Evolutionary conservation across 371 early-diverging fungal genomes (phyloP), one percentile per base, ranked within the genome.

Genomic region (Mortierella sp.): DNA sequence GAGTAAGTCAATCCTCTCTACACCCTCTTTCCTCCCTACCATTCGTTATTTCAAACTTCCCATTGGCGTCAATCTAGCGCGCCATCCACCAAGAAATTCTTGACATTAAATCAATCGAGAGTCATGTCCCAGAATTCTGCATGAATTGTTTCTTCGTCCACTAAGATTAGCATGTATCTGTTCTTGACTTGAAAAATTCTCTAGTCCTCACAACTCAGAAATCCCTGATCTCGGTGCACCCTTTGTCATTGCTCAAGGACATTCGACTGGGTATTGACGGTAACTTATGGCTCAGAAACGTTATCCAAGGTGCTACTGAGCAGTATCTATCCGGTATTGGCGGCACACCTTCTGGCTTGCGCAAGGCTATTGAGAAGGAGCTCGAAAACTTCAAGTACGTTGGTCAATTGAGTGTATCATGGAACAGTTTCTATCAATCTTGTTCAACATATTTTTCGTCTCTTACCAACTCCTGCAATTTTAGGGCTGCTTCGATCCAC

Each of bases 211-310:
- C 53, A 15, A 53, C 23, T 53, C 70, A 80, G 64, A 74, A 70
- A 51, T 61, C 63, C 56, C 71, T 70, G 69, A 64, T 60, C 49
- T 64, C 65, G 34, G 54, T 53, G 12, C 70, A 70, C 23, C 89
- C 91, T n/a, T 83, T 92, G 19, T 66, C 87, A 42, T 83, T 85
- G 37, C 87, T 93, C 51, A 85, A 87, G 65, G 92, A 89, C 49
- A 89, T 88, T 28, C 86, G 93, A 51, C 83, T 94, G 42, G 94
- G 93, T 64, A 91, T 94, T 64, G 95, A 94, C 66, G 95, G 93
- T 68, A 89, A 87, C 76, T 86, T 89, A 71, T 94, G 95, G 95
- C 83, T 94, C 65, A 80, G 68, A 37, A 70, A 67, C n/a, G 37
- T 74, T 53, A 40, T 63, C 13, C 60, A 37, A 40, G 56, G 62